A percentile compares a stretch with the other conserved stretches of the same genome.
Conservation (phyloP, 805 yeast species). For the Limtongia smithiae region DNA sequence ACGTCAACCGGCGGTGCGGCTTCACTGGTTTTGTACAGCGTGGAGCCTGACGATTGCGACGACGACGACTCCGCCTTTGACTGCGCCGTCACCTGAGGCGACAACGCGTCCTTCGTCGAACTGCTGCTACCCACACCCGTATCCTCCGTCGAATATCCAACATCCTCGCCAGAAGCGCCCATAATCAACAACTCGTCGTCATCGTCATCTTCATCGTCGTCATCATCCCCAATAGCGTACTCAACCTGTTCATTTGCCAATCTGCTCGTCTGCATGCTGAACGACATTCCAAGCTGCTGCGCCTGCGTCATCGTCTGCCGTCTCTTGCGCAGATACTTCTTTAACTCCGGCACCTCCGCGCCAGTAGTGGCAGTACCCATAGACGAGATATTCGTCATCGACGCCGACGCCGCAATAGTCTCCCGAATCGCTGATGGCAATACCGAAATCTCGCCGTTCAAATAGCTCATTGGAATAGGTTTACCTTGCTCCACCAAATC, state of each 20-base stretch:
- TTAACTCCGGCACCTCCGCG: slow-evolving; percentile 17
- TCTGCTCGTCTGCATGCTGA: slow-evolving; percentile 67
- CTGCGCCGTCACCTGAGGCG: slow-evolving; percentile 10
- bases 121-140: slow-evolving; percentile 18
- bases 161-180: slow-evolving; percentile 11
- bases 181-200: slow-evolving; percentile 29
- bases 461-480: slow-evolving; percentile 24
- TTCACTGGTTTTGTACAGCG: slow-evolving; percentile 13
- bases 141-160: slow-evolving; percentile 24
- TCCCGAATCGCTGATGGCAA: slow-evolving; percentile 17
- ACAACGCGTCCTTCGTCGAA: slow-evolving; percentile 17
- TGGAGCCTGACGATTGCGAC: slow-evolving; percentile 8
- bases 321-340: slow-evolving; percentile 30
- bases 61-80: slow-evolving; percentile 12
- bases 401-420: slow-evolving; percentile 6
- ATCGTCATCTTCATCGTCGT: slow-evolving; percentile 30
- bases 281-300: slow-evolving; percentile 73
- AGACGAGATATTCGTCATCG: slow-evolving; percentile 3
- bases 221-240: slow-evolving; percentile 28
- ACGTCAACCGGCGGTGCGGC: slow-evolving; percentile 15
- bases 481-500: slow-evolving; percentile 22
- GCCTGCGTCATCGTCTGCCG: slow-evolving; percentile 52
- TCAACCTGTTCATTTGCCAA: slow-evolving; percentile 40
- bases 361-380: slow-evolving; percentile 6
- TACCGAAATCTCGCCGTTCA: slow-evolving; percentile 23